Conservation (phyloP, 306 rosid genomes). For the Castanea mollissima region DNA sequence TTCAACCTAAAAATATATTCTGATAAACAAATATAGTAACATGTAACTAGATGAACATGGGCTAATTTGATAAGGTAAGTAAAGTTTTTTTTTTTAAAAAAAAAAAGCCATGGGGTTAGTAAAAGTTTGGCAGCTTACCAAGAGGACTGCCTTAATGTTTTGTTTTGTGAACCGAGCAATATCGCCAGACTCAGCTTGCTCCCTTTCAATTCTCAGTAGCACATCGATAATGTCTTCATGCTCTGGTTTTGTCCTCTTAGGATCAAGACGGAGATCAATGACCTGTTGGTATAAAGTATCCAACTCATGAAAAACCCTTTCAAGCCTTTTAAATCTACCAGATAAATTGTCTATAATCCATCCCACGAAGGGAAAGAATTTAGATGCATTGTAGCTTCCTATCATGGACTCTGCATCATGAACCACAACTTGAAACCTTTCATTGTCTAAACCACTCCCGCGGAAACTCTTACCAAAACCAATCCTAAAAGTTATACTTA, state of each 20-base stretch:
- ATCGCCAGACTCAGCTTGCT: constrained; percentile 12
- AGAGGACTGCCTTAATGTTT: constrained; percentile 37
- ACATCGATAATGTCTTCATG: constrained; percentile 42
- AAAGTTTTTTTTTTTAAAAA: background rate
- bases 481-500: constrained; percentile 18
- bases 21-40: background rate
- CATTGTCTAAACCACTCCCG: background rate
- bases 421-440: constrained; percentile 11
- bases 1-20: constrained; percentile 43
- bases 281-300: constrained; percentile 33
- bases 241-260: background rate
- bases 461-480: constrained; percentile 22
- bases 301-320: constrained; percentile 26
- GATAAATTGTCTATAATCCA: constrained; percentile 29
- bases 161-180: background rate
- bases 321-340: constrained; percentile 25
- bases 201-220: constrained; percentile 32
- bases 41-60: background rate
- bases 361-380: constrained; percentile 34
- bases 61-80: background rate
- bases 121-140: constrained; percentile 18
- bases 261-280: constrained; percentile 38
- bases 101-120: too few relatives aligned
- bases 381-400: constrained; percentile 36
- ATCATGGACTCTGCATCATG: constrained; percentile 7